Base-by-base conservation (phyloP, 441 rosid genomes). In the Adansonia rubrostipa region DNA sequence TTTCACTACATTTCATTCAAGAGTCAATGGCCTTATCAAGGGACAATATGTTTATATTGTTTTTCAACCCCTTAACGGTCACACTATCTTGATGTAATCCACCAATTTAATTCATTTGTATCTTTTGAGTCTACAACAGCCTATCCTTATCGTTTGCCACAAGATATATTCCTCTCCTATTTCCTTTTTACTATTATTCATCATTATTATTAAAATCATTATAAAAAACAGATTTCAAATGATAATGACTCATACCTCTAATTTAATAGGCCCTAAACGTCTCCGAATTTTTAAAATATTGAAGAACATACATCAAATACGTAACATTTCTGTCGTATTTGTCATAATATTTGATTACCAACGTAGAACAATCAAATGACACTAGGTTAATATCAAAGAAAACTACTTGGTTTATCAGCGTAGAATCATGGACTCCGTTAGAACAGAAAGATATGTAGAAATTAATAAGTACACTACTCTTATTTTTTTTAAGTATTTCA, bases 81-180 rank as follows among this genome's bases (percentile, higher is more conserved):
- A 48, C 60, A 78, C 71, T 71, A 48, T 62, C 76, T 45, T 50
- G 11, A 66, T 33, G 56, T 4, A 61, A 78, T 20, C 54, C 64
- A 42, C 64, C 64, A 2, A n/a, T 50, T 61, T 24, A 10, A 20
- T 28, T 3, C 42, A 20, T 70, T 11, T 15, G 9, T 15, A 40
- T 48, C 68, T 24, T 57, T 77, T 24, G 68, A 69, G 50, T 77
- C 36, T 2, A 58, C 48, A 69, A 4, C 53, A 63, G 19, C 22
- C 11, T 71, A 48, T 14, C 70, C 50, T 2, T 78, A 48, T 28
- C 54, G 20, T 66, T 76, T 54, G 53, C 9, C 63, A 17, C 62
- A 50, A 64, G 72, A 76, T 76, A 28, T 69, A 24, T n/a, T 4
- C 36, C 28, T 15, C 8, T 20, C 40, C 40, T 7, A 6, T 71